phyloP scores from a whole-genome alignment of 805 yeast species.

The Lachancea meyersii region DNA sequence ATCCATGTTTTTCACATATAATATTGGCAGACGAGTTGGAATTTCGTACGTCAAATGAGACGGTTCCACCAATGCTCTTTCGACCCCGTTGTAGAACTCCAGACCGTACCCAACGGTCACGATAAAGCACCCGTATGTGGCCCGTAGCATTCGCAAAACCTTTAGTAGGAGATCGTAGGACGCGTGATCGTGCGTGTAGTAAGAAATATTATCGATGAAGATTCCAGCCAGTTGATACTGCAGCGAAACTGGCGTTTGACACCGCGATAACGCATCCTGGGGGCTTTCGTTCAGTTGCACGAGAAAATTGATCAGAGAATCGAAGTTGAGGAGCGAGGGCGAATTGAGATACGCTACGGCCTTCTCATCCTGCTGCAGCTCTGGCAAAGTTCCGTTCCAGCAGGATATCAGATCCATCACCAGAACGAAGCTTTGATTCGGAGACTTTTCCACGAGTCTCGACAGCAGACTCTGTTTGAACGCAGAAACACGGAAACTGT shows the following conservation, averaged over 20 bases:
- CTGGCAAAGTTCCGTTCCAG: conserved; percentile 11
- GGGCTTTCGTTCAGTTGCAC: conserved; percentile 22
- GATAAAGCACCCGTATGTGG: conserved; percentile 27
- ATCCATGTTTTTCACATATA: conserved; percentile 25
- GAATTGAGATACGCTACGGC: conserved; percentile 17
- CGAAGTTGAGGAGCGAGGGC: conserved; percentile 18
- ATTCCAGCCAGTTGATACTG: conserved; percentile 23
- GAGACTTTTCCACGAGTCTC: conserved; percentile 6
- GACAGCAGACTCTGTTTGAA: conserved; percentile 15
- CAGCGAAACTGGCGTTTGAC: conserved; percentile 8
- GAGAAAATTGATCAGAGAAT: conserved; percentile 19
- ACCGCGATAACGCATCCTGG: conserved; percentile 19
- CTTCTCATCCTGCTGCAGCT: conserved; percentile 2
- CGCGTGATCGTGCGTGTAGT: conserved; percentile 15
- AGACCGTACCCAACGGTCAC: conserved; percentile 24
- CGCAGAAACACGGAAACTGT: conserved; percentile 17
- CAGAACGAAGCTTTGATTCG: conserved; percentile 9
- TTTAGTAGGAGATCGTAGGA: conserved; percentile 16
- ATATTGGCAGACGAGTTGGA: conserved; percentile 20
- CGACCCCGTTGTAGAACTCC: conserved; percentile 28
- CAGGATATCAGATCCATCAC: conserved; percentile 24
- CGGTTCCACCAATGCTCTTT: conserved; percentile 9
- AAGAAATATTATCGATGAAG: conserved; percentile 31
- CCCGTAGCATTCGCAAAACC: conserved; percentile 17
- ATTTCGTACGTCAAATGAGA: conserved; percentile 11